Conservation (phyloP, 495 filamentous ascomycete species). For the Aspergillus olivimuriae region DNA sequence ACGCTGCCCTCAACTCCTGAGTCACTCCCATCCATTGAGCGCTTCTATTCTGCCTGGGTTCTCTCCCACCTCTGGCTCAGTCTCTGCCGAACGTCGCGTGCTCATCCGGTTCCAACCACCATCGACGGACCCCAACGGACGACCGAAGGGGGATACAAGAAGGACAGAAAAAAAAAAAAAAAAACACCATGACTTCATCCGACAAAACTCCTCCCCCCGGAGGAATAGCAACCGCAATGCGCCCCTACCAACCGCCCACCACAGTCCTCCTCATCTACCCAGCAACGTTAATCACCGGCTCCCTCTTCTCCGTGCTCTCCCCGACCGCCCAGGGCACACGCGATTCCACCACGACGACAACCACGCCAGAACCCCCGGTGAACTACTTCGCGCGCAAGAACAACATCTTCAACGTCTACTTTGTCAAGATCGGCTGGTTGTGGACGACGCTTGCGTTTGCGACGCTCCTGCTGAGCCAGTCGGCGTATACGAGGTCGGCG, state of each 20-base stretch:
- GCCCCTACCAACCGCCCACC: constrained; percentile 11
- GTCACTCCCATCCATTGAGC: too few relatives aligned
- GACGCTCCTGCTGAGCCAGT: constrained; percentile 54
- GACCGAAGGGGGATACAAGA: too few relatives aligned
- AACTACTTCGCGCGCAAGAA: constrained; percentile 89
- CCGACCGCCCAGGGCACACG: constrained; percentile 49
- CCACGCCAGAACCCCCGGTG: constrained; percentile 43
- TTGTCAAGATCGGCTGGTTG: constrained; percentile 92
- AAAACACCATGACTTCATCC: constrained; percentile 11
- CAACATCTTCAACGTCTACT: constrained; percentile 84
- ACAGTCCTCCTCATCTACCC: constrained; percentile 63
- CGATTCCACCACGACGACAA: constrained; percentile 32
- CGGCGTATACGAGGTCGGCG: constrained; percentile 33
- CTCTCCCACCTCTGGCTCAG: too few relatives aligned
- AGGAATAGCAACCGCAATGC: constrained; percentile 8
- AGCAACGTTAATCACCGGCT: constrained; percentile 66
- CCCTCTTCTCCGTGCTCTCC: constrained; percentile 70
- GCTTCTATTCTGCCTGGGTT: too few relatives aligned
- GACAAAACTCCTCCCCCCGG: constrained; percentile 3
- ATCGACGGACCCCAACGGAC: too few relatives aligned
- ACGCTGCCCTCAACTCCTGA: too few relatives aligned
- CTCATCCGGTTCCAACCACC: too few relatives aligned
- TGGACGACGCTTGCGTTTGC: constrained; percentile 74
- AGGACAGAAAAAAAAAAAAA: too few relatives aligned
- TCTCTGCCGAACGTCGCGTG: too few relatives aligned